Conservation (phyloP, 108 stramenopile genomes). For the Cyclotella sp. region DNA sequence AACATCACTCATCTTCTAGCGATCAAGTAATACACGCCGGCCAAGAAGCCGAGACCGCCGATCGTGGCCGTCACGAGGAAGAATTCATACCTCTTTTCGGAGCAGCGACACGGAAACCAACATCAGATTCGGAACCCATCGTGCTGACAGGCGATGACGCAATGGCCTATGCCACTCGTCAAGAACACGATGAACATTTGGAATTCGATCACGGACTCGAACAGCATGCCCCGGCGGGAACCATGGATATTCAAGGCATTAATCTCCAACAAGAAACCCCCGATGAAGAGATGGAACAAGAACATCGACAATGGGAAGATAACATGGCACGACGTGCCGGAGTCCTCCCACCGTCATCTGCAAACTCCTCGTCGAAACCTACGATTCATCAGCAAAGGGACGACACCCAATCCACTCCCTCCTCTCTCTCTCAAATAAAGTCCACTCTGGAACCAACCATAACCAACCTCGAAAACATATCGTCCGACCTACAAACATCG, state of each 20-base stretch:
- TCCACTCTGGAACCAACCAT: conserved; percentile 42
- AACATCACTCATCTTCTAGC: not conserved
- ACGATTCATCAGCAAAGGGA: not conserved
- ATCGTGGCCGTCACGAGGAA: conserved; percentile 11
- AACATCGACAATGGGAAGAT: conserved; percentile 65
- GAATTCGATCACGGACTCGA: conserved; percentile 47
- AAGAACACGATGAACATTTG: conserved; percentile 27
- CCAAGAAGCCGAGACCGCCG: too few relatives aligned
- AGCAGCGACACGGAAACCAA: not conserved
- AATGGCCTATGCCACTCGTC: conserved; percentile 40
- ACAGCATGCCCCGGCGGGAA: conserved; percentile 3
- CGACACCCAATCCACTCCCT: conserved; percentile 1
- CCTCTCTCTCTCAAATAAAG: conserved; percentile 41
- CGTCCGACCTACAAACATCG: conserved; percentile 40
- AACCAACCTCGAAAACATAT: conserved; percentile 37
- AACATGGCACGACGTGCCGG: conserved; percentile 75
- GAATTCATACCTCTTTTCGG: conserved; percentile 38
- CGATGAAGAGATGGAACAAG: conserved; percentile 33
- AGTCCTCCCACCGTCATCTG: conserved; percentile 35
- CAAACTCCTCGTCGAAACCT: not conserved
- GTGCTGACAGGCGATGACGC: conserved; percentile 54
- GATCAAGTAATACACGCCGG: not conserved
- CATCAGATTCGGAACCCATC: conserved; percentile 14
- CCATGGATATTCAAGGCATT: conserved; percentile 10
- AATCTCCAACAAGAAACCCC: conserved; percentile 27